phyloP scores from a whole-genome alignment of 768 basidiomycete genomes.

The Boletus bicolor region DNA sequence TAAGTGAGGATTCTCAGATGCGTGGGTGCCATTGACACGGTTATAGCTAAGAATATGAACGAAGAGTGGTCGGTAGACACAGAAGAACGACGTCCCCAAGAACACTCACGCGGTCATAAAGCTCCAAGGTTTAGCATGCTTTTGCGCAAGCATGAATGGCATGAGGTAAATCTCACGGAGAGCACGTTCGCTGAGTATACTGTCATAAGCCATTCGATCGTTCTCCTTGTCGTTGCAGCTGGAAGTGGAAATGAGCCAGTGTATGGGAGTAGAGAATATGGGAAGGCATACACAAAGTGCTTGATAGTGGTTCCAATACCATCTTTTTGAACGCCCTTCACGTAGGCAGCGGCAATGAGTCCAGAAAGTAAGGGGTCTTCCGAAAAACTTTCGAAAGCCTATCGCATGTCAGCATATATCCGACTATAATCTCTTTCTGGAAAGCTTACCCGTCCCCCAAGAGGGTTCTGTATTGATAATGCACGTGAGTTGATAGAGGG shows the following conservation, averaged over 20 bases:
- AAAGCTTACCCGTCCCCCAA: conserved; percentile 58
- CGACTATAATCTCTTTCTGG: not conserved
- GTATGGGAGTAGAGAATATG: not conserved
- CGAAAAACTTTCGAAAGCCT: conserved; percentile 78
- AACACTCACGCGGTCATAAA: conserved; percentile 60
- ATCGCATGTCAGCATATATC: conserved; percentile 9
- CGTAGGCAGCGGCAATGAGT: conserved; percentile 63
- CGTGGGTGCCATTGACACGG: conserved; percentile 73
- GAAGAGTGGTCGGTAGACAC: not conserved
- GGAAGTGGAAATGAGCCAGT: not conserved
- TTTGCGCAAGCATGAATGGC: conserved; percentile 60
- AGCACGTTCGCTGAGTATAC: conserved; percentile 46
- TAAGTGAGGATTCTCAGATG: conserved; percentile 59
- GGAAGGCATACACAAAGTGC: conserved; percentile 63
- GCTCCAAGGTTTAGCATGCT: conserved; percentile 50
- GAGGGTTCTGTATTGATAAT: conserved; percentile 47
- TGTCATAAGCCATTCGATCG: conserved; percentile 62
- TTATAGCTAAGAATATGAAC: conserved; percentile 47
- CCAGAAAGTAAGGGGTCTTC: conserved; percentile 78
- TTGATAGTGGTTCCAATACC: conserved; percentile 79
- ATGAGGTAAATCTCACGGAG: conserved; percentile 59
- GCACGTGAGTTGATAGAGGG: not conserved
- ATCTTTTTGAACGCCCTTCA: conserved; percentile 73
- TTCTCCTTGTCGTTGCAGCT: conserved; percentile 83
- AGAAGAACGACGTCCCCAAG: not conserved